These are phyloP conservation scores for Saccharomycopsis synnaedendra DNA, from an alignment of 805 yeast species.

Conservation along the genomic window DNA sequence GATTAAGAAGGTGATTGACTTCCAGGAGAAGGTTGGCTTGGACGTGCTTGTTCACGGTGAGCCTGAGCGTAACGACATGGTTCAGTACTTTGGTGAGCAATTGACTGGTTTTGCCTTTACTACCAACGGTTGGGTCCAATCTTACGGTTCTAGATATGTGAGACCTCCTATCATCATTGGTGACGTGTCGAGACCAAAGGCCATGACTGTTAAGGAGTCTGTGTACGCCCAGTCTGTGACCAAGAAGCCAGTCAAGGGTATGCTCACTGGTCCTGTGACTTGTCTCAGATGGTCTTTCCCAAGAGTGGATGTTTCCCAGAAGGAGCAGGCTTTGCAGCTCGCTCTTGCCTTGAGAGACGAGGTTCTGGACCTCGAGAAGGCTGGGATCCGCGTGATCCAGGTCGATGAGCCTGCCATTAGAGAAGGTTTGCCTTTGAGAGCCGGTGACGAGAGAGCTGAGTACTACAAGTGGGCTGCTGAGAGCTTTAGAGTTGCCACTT, in stretches of 20 bases:
- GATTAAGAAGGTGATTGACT: constrained; percentile 89
- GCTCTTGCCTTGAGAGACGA: constrained; percentile 97
- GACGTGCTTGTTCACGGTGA: constrained; percentile 99
- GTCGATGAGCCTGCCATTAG: constrained; percentile 99
- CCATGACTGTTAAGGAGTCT: constrained; percentile 98
- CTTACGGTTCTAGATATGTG: constrained; percentile 99
- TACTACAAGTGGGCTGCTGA: constrained; percentile 99
- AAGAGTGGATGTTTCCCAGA: constrained; percentile 92
- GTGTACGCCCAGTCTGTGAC: constrained; percentile 98
- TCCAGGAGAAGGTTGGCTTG: constrained; percentile 98
- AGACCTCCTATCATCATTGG: constrained; percentile 99
- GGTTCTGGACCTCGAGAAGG: constrained; percentile 95
- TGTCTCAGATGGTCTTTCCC: constrained; percentile 99
- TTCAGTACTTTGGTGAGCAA: constrained; percentile 99
- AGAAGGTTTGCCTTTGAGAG: constrained; percentile 99
- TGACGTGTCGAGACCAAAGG: constrained; percentile 96
- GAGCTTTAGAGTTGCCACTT: constrained; percentile 98
- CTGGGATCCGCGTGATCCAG: constrained; percentile 96
- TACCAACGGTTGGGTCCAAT: constrained; percentile 99
- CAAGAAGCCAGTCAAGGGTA: constrained; percentile 96
- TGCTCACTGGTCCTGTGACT: constrained; percentile 99
- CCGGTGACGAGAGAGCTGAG: constrained; percentile 91
- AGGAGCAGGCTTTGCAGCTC: constrained; percentile 91
- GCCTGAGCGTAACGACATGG: constrained; percentile 99
- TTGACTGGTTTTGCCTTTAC: constrained; percentile 98